Conservation (phyloP, 2,329 filamentous ascomycete species). For the Onygena corvina region DNA sequence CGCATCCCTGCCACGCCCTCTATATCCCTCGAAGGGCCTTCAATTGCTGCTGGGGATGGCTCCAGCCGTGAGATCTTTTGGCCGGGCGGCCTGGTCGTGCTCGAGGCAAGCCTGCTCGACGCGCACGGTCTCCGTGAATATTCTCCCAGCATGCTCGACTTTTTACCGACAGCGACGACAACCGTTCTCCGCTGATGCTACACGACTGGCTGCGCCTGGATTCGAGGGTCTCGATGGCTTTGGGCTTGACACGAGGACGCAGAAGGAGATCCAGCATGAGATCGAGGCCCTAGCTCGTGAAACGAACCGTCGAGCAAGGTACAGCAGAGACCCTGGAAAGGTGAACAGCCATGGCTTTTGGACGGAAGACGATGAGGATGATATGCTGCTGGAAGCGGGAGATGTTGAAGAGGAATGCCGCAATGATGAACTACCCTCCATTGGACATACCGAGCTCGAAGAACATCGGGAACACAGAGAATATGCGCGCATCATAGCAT, state of each 20-base stretch:
- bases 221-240: background rate
- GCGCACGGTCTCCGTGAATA: background rate
- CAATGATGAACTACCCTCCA: slow-evolving; percentile 49
- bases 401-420: slow-evolving; percentile 42
- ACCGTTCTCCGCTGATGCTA: background rate
- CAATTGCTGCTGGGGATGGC: slow-evolving; percentile 26
- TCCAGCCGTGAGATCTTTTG: slow-evolving; percentile 28
- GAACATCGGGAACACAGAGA: slow-evolving; percentile 78
- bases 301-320: slow-evolving; percentile 24
- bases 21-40: background rate
- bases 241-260: background rate
- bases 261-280: background rate
- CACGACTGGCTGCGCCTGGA: slow-evolving; percentile 11
- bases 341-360: slow-evolving; percentile 30
- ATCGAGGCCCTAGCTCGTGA: slow-evolving; percentile 24
- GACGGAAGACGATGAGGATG: slow-evolving; percentile 36
- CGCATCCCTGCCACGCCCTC: background rate
- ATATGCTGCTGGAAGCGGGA: slow-evolving; percentile 33
- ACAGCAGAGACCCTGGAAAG: slow-evolving; percentile 22
- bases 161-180: slow-evolving; percentile 8
- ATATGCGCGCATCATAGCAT: slow-evolving; percentile 75
- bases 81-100: slow-evolving; percentile 26
- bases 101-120: slow-evolving; percentile 20
- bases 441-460: slow-evolving; percentile 78
- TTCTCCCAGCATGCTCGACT: slow-evolving; percentile 5